Evolutionary conservation across 129 eudicot species (phyloP).

Genomic region (Flaveria trinervia): DNA sequence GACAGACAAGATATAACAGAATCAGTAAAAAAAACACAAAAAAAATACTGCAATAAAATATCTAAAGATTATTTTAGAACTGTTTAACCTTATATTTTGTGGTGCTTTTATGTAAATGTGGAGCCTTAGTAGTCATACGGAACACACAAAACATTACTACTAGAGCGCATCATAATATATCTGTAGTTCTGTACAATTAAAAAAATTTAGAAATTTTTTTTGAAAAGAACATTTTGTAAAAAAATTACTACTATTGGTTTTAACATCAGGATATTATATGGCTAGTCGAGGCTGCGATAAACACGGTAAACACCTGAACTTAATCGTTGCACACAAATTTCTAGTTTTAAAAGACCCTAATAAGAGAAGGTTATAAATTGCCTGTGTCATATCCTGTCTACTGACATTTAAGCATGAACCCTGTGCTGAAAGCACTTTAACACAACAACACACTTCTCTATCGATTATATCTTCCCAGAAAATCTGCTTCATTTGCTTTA

Average conservation of each 20-base stretch:
- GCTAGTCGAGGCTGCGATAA: neutral
- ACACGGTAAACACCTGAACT: neutral
- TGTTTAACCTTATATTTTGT: neutral
- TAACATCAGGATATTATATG: neutral
- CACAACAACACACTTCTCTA: neutral
- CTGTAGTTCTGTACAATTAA: neutral
- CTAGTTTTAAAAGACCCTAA: neutral
- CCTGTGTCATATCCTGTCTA: neutral
- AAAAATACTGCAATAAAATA: neutral
- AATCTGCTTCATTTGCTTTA: neutral
- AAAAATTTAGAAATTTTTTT: neutral
- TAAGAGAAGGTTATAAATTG: neutral
- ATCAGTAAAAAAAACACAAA: neutral
- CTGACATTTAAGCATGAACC: neutral
- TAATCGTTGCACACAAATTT: neutral
- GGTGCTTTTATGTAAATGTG: neutral
- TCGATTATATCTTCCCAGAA: neutral
- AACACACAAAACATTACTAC: conserved; percentile 3
- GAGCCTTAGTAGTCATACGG: neutral
- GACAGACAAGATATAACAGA: neutral
- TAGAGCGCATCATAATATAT: neutral
- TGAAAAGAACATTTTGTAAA: neutral
- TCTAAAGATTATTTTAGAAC: neutral
- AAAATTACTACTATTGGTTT: too few species aligned
- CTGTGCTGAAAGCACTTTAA: neutral